Conservation (phyloP, 2,329 filamentous ascomycete species). For the Rhynchosporium graminicola region DNA sequence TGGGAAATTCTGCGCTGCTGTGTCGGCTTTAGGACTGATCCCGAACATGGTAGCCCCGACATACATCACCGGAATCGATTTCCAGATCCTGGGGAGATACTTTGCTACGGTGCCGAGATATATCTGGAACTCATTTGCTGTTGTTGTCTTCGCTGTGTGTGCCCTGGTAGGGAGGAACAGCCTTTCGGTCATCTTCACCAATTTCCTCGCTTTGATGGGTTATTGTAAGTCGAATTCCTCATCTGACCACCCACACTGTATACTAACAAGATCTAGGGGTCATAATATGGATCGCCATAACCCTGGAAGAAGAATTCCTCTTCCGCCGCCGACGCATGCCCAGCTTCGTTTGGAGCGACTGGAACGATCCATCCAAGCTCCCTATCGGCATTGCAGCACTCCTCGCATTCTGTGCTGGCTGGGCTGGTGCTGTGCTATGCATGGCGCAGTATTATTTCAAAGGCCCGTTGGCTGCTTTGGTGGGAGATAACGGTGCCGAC, state of each 20-base stretch:
- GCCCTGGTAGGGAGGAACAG: constrained; percentile 62
- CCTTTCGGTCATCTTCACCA: constrained; percentile 65
- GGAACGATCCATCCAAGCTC: constrained; percentile 59
- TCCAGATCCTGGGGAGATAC: constrained; percentile 64
- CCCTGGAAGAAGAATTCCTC: constrained; percentile 61
- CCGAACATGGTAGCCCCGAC: constrained; percentile 66
- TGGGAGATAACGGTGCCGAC: constrained; percentile 48
- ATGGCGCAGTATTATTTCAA: constrained; percentile 71
- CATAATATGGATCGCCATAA: constrained; percentile 63
- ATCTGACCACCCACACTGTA: no score
- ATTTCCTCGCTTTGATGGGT: constrained; percentile 70
- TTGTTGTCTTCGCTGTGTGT: constrained; percentile 64
- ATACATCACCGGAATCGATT: constrained; percentile 66
- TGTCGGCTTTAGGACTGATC: constrained; percentile 64
- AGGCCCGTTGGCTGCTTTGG: constrained; percentile 58
- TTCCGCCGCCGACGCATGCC: constrained; percentile 50
- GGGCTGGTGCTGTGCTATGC: constrained; percentile 61
- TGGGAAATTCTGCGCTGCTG: constrained; percentile 65
- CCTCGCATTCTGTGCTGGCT: constrained; percentile 62
- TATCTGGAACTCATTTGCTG: constrained; percentile 63
- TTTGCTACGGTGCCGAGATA: constrained; percentile 60
- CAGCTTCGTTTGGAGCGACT: constrained; percentile 60
- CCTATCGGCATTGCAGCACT: constrained; percentile 64
- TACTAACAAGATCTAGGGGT: constrained; percentile 43
- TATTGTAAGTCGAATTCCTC: constrained; percentile 51